A percentile compares a stretch with the other conserved stretches of the same genome.
phyloP scores from a whole-genome alignment of 1,284 basidiomycete genomes.

The Rhodotorula sp. region DNA sequence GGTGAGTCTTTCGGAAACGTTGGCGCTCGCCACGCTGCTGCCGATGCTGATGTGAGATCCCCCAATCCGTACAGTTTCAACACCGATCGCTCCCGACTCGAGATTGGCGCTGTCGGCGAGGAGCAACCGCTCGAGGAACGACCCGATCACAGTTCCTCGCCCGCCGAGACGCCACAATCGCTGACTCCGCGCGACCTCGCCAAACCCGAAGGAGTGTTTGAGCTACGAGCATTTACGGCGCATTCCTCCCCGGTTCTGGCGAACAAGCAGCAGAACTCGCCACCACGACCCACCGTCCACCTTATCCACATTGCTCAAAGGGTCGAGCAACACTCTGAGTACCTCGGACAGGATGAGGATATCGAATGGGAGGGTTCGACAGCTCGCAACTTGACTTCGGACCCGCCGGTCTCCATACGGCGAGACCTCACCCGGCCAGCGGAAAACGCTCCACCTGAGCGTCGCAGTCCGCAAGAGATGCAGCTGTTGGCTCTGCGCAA shows the following conservation, averaged over 20 bases:
- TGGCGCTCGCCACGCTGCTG: too few relatives aligned
- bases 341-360: background rate
- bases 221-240: too few relatives aligned
- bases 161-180: background rate
- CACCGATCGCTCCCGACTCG: conserved; percentile 4
- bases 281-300: background rate
- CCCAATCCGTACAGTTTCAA: conserved; percentile 4
- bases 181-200: background rate
- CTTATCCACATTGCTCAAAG: conserved; percentile 7
- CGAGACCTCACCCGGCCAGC: conserved; percentile 11
- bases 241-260: background rate
- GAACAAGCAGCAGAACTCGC: background rate
- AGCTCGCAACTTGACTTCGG: background rate
- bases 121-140: background rate
- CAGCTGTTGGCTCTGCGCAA: conserved; percentile 22
- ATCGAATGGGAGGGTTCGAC: background rate
- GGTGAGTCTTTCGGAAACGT: background rate
- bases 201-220: background rate
- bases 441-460: conserved; percentile 2
- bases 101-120: background rate
- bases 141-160: background rate
- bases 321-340: background rate
- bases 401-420: background rate
- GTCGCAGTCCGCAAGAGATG: conserved; percentile 4
- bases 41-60: background rate